Conservation (phyloP, 2,329 filamentous ascomycete genomes). For the Aspergillus spinulosporus region DNA sequence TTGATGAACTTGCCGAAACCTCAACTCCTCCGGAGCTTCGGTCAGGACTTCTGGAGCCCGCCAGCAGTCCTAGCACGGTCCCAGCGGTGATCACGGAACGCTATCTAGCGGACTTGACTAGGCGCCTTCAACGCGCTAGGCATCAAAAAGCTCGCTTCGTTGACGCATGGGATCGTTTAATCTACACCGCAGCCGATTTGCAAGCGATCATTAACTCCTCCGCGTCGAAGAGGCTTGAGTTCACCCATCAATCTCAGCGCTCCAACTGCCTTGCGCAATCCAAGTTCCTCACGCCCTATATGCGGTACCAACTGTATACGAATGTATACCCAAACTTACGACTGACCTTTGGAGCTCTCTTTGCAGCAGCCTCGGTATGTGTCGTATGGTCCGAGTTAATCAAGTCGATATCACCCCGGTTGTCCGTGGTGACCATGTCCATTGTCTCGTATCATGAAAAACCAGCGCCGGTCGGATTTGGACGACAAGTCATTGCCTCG, state of each 20-base stretch:
- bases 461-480: conserved; percentile 76
- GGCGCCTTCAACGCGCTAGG: conserved; percentile 75
- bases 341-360: conserved; percentile 64
- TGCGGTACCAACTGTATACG: conserved; percentile 75
- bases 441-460: conserved; percentile 68
- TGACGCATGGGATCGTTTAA: conserved; percentile 79
- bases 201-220: conserved; percentile 83
- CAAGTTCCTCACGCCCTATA: conserved; percentile 73
- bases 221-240: conserved; percentile 76
- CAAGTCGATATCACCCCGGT: conserved; percentile 73
- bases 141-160: conserved; percentile 81
- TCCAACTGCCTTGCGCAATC: conserved; percentile 56
- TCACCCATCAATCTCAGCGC: conserved; percentile 61
- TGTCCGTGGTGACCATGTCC: conserved; percentile 68
- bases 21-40: conserved; percentile 66
- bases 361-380: conserved; percentile 73
- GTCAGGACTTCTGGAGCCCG: conserved; percentile 38
- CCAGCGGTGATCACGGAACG: conserved; percentile 88
- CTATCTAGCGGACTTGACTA: conserved; percentile 85
- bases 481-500: conserved; percentile 79
- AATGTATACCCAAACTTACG: conserved; percentile 70
- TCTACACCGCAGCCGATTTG: conserved; percentile 70
- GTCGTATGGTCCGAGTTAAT: conserved; percentile 94
- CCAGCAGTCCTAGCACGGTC: conserved; percentile 43
- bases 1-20: conserved; percentile 85